Evolutionary conservation across 2,329 filamentous ascomycete species (phyloP).

Genomic region (Trichoderma cornu-damae): DNA sequence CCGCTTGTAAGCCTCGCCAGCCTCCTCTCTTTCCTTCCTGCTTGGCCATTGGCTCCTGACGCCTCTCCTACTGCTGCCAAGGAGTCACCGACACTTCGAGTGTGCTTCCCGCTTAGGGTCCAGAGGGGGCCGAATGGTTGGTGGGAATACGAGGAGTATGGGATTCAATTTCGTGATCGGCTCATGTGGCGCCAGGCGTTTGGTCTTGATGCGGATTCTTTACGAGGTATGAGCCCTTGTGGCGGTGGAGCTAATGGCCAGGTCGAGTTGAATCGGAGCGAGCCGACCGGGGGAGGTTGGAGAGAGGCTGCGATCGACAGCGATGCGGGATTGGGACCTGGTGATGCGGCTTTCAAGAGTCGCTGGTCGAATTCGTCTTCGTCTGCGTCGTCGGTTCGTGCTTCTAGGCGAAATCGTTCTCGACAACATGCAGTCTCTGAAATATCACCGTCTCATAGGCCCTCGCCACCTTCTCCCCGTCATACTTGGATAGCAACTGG

Average conservation of each 20-base stretch:
- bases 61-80: neutral
- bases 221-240: neutral
- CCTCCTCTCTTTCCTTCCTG: neutral
- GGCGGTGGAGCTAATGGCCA: neutral
- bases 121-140: neutral
- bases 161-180: slow-evolving; percentile 13
- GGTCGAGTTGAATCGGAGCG: neutral
- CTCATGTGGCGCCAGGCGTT: slow-evolving; percentile 15
- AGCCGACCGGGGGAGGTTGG: too few species aligned
- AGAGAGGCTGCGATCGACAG: neutral
- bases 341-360: neutral
- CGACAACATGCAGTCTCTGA: neutral
- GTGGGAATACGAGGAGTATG: slow-evolving; percentile 15
- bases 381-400: neutral
- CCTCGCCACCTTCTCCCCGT: neutral
- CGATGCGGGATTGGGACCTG: neutral
- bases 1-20: neutral
- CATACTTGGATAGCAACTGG: neutral
- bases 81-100: neutral
- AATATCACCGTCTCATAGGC: neutral
- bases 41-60: neutral
- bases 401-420: neutral
- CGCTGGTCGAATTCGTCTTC: neutral
- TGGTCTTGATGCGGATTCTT: neutral
- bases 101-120: neutral